Evolutionary conservation across 75 land plant species (phyloP).

Genomic region (Adiantum capillusveneris): DNA sequence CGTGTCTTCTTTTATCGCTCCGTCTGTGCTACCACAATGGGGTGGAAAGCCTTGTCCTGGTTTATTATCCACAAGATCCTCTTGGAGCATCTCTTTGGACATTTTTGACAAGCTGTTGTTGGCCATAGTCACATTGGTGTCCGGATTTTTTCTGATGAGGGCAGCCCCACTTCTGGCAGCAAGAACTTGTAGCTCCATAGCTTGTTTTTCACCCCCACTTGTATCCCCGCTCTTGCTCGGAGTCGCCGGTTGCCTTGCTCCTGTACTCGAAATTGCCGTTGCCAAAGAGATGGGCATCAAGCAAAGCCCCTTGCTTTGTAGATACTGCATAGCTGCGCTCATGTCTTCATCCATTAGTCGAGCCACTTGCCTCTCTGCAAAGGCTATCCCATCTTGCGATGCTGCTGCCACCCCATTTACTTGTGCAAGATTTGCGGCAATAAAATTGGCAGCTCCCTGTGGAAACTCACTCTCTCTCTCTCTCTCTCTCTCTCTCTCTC

Average conservation of each 20-base stretch:
- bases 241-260: neutral
- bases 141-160: too few relatives aligned
- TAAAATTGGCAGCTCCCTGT: conserved; percentile 13
- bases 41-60: too few relatives aligned
- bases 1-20: too few relatives aligned
- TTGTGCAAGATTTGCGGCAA: conserved; percentile 8
- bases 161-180: too few relatives aligned
- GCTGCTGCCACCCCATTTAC: conserved; percentile 18
- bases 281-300: conserved; percentile 96
- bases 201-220: neutral
- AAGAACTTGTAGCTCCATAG: neutral
- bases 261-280: conserved; percentile 49
- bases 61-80: too few relatives aligned
- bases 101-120: too few relatives aligned
- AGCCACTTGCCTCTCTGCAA: conserved; percentile 79
- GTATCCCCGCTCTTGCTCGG: neutral
- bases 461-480: too few relatives aligned
- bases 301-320: conserved; percentile 89
- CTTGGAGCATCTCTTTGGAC: too few relatives aligned
- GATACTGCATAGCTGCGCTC: conserved; percentile 97
- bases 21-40: too few relatives aligned
- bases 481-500: neutral
- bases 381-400: conserved; percentile 45
- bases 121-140: too few relatives aligned
- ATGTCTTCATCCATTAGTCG: conserved; percentile 95